Percentiles rank a stretch among this genome's conserved stretches.
phyloP scores from a whole-genome alignment of 164 flowering plant species.

The Kingdonia uniflora region DNA sequence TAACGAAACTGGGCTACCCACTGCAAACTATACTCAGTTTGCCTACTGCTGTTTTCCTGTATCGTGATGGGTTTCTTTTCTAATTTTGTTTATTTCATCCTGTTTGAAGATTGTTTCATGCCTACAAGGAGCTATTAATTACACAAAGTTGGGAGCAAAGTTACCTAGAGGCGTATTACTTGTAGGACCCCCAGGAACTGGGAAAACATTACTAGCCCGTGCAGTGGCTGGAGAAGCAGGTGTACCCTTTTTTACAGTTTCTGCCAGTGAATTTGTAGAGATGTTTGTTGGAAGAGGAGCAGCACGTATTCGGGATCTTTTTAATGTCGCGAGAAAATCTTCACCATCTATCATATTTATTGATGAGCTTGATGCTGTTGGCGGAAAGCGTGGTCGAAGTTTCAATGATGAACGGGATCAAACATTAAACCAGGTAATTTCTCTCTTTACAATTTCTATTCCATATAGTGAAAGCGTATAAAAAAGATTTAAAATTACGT shows the following conservation, averaged over 20 bases:
- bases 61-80: neutral
- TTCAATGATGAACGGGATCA: conserved; percentile 98
- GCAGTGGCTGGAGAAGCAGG: conserved; percentile 99
- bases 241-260: conserved; percentile 86
- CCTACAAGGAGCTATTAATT: conserved; percentile 78
- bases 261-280: conserved; percentile 99
- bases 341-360: conserved; percentile 94
- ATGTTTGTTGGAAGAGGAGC: conserved; percentile 99
- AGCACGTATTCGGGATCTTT: conserved; percentile 93
- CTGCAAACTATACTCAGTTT: too few relatives aligned
- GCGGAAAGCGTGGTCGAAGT: conserved; percentile 96
- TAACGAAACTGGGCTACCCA: too few relatives aligned
- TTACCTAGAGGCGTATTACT: conserved; percentile 89
- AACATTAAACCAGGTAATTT: conserved; percentile 78
- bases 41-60: too few relatives aligned
- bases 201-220: conserved; percentile 93
- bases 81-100: neutral
- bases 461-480: too few relatives aligned
- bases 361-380: conserved; percentile 98
- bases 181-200: conserved; percentile 99
- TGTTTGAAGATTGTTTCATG: conserved; percentile 65
- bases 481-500: too few relatives aligned
- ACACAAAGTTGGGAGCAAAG: conserved; percentile 81
- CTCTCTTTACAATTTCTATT: neutral
- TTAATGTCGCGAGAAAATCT: conserved; percentile 68